Conservation (phyloP, 345 rosid species). For the Luvunga scandens region DNA sequence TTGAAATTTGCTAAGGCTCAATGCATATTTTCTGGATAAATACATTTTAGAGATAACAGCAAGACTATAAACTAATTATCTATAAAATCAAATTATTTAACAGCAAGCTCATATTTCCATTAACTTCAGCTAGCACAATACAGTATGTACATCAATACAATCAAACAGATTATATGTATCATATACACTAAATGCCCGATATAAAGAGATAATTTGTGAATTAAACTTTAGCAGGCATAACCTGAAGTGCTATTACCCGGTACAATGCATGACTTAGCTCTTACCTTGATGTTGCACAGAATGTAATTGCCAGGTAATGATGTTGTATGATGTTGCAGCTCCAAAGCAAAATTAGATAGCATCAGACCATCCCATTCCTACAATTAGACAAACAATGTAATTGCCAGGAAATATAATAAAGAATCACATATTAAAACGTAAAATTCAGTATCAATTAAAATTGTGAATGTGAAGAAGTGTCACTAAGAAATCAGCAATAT, state of each 20-base stretch:
- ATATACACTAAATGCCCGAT: background rate
- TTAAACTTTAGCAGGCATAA: background rate
- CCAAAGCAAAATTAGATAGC: slow-evolving; percentile 92
- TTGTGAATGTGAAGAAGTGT: too few species aligned
- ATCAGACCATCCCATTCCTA: slow-evolving; percentile 98
- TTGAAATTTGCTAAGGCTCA: background rate
- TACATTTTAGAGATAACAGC: background rate
- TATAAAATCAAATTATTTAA: background rate
- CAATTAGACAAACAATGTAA: slow-evolving; percentile 12
- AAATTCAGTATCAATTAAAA: too few species aligned
- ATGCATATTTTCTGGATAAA: background rate
- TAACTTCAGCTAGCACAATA: background rate
- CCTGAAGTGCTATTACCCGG: slow-evolving; percentile 45
- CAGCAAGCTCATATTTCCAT: background rate
- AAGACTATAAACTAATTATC: background rate
- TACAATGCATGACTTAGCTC: slow-evolving; percentile 93
- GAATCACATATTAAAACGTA: background rate
- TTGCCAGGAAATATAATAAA: slow-evolving; percentile 6
- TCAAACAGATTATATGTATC: too few species aligned
- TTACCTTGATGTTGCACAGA: too few species aligned
- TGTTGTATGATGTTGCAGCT: slow-evolving; percentile 80
- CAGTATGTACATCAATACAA: too few species aligned
- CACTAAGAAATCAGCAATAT: too few species aligned
- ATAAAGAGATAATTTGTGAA: background rate
- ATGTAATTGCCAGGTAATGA: too few species aligned